Base-by-base conservation (phyloP, 768 basidiomycete species). In the Serendipita sp. region DNA sequence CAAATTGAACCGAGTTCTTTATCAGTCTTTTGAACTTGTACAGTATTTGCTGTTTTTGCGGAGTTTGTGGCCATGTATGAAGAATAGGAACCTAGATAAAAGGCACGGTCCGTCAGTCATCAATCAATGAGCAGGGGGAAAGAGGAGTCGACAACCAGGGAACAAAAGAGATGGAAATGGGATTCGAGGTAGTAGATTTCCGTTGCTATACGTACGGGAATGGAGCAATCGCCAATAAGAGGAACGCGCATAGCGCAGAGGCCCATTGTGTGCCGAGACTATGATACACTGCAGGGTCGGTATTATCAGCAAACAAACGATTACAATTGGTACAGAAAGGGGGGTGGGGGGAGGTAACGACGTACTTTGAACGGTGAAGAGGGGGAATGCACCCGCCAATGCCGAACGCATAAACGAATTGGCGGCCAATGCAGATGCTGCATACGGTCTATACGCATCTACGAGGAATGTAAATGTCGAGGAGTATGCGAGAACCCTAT, bases 361-460 rank as follows among this genome's bases (percentile, higher is more conserved):
- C 56, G 23, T 36, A 60, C 56, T 60, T 36, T 60, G 56, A 8
- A 35, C 35, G 35, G 81, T 80, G 63, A 81, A 82, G 28, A 83
- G 70, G 1, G 83, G 82, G 69, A 83, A 83, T 1, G 73, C 77
- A 1, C 76, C 77, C 0, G 80, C 81, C 66, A 83, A 81, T 0
- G 73, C 68, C 10, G 73, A 76, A 0, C 83, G 72, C 66, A 80
- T 66, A 54, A 80, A 80, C 1, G 74, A 73, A 70, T 92, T 92
- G 74, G 84, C 80, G 0, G 87, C 82, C 70, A 85, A 79, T 0
- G 88, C 85, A 47, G 81, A 83, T 1, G 82, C 79, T 0, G 81
- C 79, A 44, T 79, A 74, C 1, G 79, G 78, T 11, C 79, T 76
- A 68, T 80, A 80, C 10, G 79, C 77, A 18, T 77, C 76, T 18